Evolutionary conservation across 208 protist species (phyloP).

Genomic region (Porcisia deanei): DNA sequence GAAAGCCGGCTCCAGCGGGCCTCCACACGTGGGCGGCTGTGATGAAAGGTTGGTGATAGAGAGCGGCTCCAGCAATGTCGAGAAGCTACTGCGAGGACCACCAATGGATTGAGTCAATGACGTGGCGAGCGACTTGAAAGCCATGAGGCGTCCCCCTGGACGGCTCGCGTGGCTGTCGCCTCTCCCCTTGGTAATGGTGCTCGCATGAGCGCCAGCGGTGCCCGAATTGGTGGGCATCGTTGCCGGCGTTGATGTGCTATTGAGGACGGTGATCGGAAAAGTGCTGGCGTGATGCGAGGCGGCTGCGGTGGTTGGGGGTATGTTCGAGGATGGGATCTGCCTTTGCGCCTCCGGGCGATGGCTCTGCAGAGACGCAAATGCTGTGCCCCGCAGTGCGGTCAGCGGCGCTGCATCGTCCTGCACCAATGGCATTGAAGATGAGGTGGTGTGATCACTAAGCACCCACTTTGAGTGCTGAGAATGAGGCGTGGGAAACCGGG

Average conservation of each 20-base stretch:
- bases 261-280: not conserved
- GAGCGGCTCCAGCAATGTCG: constrained; percentile 7
- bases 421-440: not conserved
- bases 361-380: not conserved
- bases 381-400: not conserved
- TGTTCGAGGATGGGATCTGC: not conserved
- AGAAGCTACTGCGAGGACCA: not conserved
- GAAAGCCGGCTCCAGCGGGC: not conserved
- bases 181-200: not conserved
- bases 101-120: not conserved
- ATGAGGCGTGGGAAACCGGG: not conserved
- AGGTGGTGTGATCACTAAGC: not conserved
- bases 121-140: not conserved
- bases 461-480: not conserved
- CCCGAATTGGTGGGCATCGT: constrained; percentile 4
- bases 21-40: not conserved
- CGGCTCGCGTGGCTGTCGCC: not conserved
- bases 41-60: not conserved
- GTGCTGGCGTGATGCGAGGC: not conserved
- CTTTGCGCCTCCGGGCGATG: not conserved
- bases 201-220: not conserved
- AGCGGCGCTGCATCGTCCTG: not conserved
- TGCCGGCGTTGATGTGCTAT: not conserved
- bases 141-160: not conserved
- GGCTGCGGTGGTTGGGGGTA: not conserved